These are phyloP conservation scores for Penicillium malachiteum DNA, from an alignment of 495 filamentous ascomycete species.

Conservation along the genomic window DNA sequence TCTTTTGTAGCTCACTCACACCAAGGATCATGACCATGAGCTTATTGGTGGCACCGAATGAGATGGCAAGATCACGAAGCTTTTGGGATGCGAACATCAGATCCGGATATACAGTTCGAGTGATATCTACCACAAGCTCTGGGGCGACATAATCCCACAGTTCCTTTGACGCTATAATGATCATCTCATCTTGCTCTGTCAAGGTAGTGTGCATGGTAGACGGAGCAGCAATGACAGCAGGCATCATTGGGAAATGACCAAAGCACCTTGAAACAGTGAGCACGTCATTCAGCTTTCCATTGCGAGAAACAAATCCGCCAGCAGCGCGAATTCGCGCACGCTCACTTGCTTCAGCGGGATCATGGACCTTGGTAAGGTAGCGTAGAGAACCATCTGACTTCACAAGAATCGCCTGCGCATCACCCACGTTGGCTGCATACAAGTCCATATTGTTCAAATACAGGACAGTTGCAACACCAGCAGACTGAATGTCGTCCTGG, in stretches of 20 bases:
- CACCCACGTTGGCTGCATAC: conserved; percentile 91
- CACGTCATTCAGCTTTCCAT: conserved; percentile 88
- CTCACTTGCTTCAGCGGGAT: conserved; percentile 80
- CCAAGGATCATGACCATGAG: conserved; percentile 99
- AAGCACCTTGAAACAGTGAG: conserved; percentile 93
- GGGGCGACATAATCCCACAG: conserved; percentile 92
- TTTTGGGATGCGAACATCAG: conserved; percentile 97
- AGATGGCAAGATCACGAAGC: conserved; percentile 90
- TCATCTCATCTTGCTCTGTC: conserved; percentile 88
- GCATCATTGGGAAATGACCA: conserved; percentile 89
- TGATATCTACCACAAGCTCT: conserved; percentile 87
- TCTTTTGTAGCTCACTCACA: conserved; percentile 82
- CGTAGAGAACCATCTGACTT: conserved; percentile 77
- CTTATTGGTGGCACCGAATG: conserved; percentile 88
- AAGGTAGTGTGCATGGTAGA: conserved; percentile 76
- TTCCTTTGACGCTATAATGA: conserved; percentile 86
- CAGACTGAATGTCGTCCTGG: conserved; percentile 83
- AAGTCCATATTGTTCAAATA: conserved; percentile 87
- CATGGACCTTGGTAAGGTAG: conserved; percentile 85
- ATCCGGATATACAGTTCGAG: conserved; percentile 77
- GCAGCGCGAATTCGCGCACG: conserved; percentile 89
- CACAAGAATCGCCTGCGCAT: conserved; percentile 92
- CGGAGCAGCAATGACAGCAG: conserved; percentile 87
- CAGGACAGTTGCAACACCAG: conserved; percentile 87
- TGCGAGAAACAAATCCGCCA: conserved; percentile 90